A percentile compares a stretch with the other conserved stretches of the same genome.
These are phyloP conservation scores for Polychytrium aggregatum DNA, from an alignment of 192 early-diverging fungal species.

Conservation along the genomic window DNA sequence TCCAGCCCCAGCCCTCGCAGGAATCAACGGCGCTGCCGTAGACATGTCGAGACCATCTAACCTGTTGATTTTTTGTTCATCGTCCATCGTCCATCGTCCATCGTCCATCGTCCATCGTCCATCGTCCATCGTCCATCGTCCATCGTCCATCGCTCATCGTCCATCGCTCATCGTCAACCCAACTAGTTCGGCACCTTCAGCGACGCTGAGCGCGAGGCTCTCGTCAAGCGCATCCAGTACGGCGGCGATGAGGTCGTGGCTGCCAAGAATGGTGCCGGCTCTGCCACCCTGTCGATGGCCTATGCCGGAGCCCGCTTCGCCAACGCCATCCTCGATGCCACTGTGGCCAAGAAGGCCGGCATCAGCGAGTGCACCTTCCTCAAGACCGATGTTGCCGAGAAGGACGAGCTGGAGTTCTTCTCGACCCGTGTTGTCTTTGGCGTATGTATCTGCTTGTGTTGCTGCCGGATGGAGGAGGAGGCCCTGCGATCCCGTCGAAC, in stretches of 20 bases:
- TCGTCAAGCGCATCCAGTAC: slow-evolving; percentile 52
- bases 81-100: too few relatives aligned
- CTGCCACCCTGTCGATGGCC: slow-evolving; percentile 54
- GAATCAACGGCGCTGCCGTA: neutral
- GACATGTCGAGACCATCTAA: too few relatives aligned
- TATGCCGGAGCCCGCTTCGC: slow-evolving; percentile 50
- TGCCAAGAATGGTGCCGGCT: slow-evolving; percentile 53
- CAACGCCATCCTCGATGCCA: slow-evolving; percentile 38
- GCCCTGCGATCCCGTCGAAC: too few relatives aligned
- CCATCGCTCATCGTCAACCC: too few relatives aligned
- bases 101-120: too few relatives aligned
- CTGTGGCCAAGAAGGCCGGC: slow-evolving; percentile 39
- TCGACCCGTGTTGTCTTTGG: slow-evolving; percentile 49
- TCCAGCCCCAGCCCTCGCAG: neutral
- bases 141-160: too few relatives aligned
- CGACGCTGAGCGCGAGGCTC: slow-evolving; percentile 37
- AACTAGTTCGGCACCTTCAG: too few relatives aligned
- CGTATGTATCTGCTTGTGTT: slow-evolving; percentile 9
- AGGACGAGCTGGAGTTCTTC: slow-evolving; percentile 43
- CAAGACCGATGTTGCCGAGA: slow-evolving; percentile 26
- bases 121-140: too few relatives aligned
- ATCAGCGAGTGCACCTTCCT: slow-evolving; percentile 50
- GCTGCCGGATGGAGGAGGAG: too few relatives aligned
- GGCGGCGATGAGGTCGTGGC: slow-evolving; percentile 61
- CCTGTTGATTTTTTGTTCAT: too few relatives aligned